phyloP scores from a whole-genome alignment of 345 rosid genomes.

The Psidium guajava region DNA sequence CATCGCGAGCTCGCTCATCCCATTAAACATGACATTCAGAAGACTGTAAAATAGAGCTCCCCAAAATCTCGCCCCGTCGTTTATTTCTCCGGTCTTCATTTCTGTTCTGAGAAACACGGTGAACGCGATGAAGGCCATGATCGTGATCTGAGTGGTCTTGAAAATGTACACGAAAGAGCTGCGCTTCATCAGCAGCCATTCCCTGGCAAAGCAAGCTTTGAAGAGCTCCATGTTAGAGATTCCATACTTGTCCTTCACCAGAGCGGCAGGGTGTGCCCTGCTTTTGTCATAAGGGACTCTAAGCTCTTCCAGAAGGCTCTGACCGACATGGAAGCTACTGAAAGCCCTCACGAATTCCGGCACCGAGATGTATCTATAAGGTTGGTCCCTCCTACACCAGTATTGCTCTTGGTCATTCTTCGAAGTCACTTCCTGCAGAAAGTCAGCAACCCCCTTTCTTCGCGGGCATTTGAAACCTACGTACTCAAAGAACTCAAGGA shows the following conservation, averaged over 20 bases:
- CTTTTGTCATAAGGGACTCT: conserved; percentile 9
- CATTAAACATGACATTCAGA: conserved; percentile 37
- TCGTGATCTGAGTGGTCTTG: conserved; percentile 16
- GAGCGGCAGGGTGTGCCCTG: conserved; percentile 14
- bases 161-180: conserved; percentile 12
- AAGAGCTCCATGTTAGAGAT: conserved; percentile 22
- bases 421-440: conserved; percentile 34
- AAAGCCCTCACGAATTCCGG: conserved; percentile 11
- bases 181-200: conserved; percentile 15
- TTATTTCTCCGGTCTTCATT: conserved; percentile 1
- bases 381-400: conserved; percentile 16
- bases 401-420: conserved; percentile 20
- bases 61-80: conserved; percentile 25
- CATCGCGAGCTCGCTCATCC: conserved; percentile 50
- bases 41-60: conserved; percentile 48
- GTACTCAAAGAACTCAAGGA: conserved; percentile 25
- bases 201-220: conserved; percentile 17
- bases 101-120: conserved; percentile 26
- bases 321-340: conserved; percentile 13
- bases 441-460: conserved; percentile 36
- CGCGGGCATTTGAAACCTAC: conserved; percentile 39
- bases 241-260: conserved; percentile 21
- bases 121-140: conserved; percentile 14
- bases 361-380: conserved; percentile 10
- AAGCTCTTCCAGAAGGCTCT: conserved; percentile 6